Evolutionary conservation across 768 basidiomycete genomes (phyloP).

Genomic region (Mrakia gelida): DNA sequence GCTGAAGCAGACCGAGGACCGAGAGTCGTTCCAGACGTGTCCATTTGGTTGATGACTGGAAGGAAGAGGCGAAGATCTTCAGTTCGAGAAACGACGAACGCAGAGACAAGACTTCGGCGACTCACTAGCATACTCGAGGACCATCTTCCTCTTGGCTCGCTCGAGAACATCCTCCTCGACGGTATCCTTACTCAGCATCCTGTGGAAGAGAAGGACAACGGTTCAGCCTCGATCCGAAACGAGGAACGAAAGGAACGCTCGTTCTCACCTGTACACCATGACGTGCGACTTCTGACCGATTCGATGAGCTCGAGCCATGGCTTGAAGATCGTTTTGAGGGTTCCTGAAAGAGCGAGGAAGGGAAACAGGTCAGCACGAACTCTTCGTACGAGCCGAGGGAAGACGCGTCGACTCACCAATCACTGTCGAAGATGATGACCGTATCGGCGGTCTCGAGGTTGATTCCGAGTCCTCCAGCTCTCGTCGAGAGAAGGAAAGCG

Average conservation of each 20-base stretch:
- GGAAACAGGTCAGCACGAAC: constrained; percentile 51
- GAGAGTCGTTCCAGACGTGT: constrained; percentile 94
- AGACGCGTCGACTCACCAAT: constrained; percentile 14
- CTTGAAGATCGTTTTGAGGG: constrained; percentile 88
- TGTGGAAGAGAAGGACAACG: background rate
- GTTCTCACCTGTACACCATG: constrained; percentile 63
- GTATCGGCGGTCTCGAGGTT: constrained; percentile 98
- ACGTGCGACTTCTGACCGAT: constrained; percentile 99
- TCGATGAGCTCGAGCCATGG: constrained; percentile 98
- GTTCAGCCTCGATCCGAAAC: no score
- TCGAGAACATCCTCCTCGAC: constrained; percentile 99
- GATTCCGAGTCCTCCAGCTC: constrained; percentile 96
- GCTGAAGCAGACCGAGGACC: constrained; percentile 44
- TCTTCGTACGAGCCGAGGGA: background rate
- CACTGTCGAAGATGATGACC: constrained; percentile 33
- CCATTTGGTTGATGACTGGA: constrained; percentile 99
- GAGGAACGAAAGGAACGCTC: no score
- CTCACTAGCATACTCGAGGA: constrained; percentile 97
- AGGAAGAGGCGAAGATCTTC: background rate
- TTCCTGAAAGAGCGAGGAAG: constrained; percentile 51
- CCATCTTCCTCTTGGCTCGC: constrained; percentile 99
- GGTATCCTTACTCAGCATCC: constrained; percentile 90
- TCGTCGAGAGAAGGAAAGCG: constrained; percentile 90
- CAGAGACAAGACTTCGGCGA: constrained; percentile 37
- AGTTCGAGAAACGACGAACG: background rate